Conservation (phyloP, 495 filamentous ascomycete genomes). For the Daldinia decipiens region DNA sequence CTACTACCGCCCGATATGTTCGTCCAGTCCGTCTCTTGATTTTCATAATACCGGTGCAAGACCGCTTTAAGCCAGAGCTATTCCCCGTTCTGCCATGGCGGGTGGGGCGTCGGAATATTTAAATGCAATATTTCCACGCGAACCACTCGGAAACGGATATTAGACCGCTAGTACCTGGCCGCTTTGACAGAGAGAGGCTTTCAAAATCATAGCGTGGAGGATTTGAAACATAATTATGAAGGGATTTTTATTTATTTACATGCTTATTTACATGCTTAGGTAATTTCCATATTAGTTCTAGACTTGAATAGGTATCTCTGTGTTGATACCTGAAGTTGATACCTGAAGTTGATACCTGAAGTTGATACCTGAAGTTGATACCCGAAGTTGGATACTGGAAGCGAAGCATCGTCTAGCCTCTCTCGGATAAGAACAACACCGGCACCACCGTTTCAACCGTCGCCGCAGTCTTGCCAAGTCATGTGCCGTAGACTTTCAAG, state of each 20-base stretch:
- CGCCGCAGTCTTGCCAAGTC: conserved; percentile 29
- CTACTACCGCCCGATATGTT: neutral
- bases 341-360: conserved; percentile 12
- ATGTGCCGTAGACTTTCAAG: conserved; percentile 39
- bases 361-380: conserved; percentile 5
- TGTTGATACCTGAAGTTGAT: conserved; percentile 8
- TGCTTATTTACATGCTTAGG: neutral
- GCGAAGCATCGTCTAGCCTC: neutral
- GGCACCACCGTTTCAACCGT: conserved; percentile 22
- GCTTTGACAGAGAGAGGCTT: conserved; percentile 34
- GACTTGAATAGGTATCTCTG: neutral
- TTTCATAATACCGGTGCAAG: conserved; percentile 28
- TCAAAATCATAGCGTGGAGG: conserved; percentile 17
- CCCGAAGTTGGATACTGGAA: conserved; percentile 11
- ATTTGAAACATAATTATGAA: conserved; percentile 19
- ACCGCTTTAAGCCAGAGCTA: conserved; percentile 32
- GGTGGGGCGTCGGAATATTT: conserved; percentile 38
- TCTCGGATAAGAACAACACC: conserved; percentile 6
- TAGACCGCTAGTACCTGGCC: conserved; percentile 33
- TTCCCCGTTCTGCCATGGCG: conserved; percentile 21
- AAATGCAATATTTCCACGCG: conserved; percentile 32
- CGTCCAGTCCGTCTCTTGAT: conserved; percentile 18
- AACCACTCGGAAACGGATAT: conserved; percentile 25
- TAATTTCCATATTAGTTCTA: neutral
- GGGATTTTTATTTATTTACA: neutral